Evolutionary conservation across 495 filamentous ascomycete genomes (phyloP).

Genomic region (Aspergillus mulundensis): DNA sequence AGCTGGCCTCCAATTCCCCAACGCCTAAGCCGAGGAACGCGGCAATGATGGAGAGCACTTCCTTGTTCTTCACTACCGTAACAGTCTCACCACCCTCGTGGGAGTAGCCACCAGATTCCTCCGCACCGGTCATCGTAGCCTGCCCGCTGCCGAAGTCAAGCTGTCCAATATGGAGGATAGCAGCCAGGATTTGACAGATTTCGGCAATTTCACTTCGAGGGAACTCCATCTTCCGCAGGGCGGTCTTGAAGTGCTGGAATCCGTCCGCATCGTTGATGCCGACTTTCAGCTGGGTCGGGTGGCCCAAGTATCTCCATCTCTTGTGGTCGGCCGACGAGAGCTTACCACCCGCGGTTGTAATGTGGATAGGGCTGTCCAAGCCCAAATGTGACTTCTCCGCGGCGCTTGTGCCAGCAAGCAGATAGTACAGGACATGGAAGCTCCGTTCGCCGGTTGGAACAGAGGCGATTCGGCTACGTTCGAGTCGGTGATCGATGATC

Average conservation of each 20-base stretch:
- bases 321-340: conserved; percentile 56
- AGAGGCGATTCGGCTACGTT: conserved; percentile 81
- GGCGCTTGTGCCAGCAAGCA: conserved; percentile 84
- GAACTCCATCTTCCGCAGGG: conserved; percentile 89
- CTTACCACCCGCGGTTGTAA: conserved; percentile 39
- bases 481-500: conserved; percentile 85
- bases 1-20: conserved; percentile 75
- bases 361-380: conserved; percentile 56
- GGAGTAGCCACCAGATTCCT: conserved; percentile 93
- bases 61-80: conserved; percentile 89
- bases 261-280: conserved; percentile 94
- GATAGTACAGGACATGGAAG: conserved; percentile 94
- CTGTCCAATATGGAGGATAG: conserved; percentile 92
- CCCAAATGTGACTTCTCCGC: conserved; percentile 88
- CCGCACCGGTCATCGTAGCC: conserved; percentile 68
- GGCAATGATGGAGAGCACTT: conserved; percentile 77
- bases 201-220: conserved; percentile 90
- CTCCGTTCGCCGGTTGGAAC: conserved; percentile 95
- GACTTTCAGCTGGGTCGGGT: conserved; percentile 93
- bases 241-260: conserved; percentile 97
- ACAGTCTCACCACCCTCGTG: conserved; percentile 86
- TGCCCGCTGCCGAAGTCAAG: conserved; percentile 82
- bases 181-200: conserved; percentile 88
- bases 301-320: conserved; percentile 92
- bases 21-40: conserved; percentile 84